Conservation (phyloP, 2,329 filamentous ascomycete species). For the Aspergillus quadrilineatus region DNA sequence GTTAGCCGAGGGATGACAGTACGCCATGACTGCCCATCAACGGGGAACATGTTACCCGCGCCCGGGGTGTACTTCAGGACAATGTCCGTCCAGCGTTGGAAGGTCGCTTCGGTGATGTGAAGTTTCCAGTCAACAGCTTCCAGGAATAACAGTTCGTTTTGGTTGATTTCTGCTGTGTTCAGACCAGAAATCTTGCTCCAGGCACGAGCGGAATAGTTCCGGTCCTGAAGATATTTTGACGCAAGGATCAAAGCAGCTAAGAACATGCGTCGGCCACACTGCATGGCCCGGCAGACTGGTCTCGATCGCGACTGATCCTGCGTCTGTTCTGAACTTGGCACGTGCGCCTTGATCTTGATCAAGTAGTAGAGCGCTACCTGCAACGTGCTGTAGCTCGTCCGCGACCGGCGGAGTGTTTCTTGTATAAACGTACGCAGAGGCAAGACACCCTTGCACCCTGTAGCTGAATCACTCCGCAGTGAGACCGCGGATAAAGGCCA, state of each 20-base stretch:
- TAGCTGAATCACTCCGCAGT: slow-evolving; percentile 66
- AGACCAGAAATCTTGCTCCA: slow-evolving; percentile 99
- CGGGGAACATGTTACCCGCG: slow-evolving; percentile 40
- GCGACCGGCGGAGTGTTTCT: slow-evolving; percentile 89
- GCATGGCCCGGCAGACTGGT: slow-evolving; percentile 73
- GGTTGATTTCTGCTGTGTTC: slow-evolving; percentile 89
- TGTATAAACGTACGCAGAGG: slow-evolving; percentile 95
- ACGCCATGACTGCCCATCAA: slow-evolving; percentile 42
- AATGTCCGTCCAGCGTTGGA: slow-evolving; percentile 91
- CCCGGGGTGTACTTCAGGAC: slow-evolving; percentile 78
- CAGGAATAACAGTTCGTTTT: slow-evolving; percentile 92
- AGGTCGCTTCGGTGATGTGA: slow-evolving; percentile 84
- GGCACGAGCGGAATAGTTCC: slow-evolving; percentile 93
- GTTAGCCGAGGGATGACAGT: slow-evolving; percentile 56
- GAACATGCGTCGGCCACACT: slow-evolving; percentile 97
- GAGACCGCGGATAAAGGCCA: slow-evolving; percentile 87
- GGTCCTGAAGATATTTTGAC: slow-evolving; percentile 96
- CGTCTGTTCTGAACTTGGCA: slow-evolving; percentile 80
- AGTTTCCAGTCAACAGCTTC: slow-evolving; percentile 89
- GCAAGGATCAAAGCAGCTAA: slow-evolving; percentile 90
- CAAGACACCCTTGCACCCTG: slow-evolving; percentile 72
- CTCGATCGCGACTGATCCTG: slow-evolving; percentile 78
- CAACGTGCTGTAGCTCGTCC: slow-evolving; percentile 94
- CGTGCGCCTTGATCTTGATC: slow-evolving; percentile 86
- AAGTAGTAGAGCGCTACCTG: slow-evolving; percentile 97